Evolutionary conservation across 345 rosid genomes (phyloP).

Genomic region (Murraya koenigii): DNA sequence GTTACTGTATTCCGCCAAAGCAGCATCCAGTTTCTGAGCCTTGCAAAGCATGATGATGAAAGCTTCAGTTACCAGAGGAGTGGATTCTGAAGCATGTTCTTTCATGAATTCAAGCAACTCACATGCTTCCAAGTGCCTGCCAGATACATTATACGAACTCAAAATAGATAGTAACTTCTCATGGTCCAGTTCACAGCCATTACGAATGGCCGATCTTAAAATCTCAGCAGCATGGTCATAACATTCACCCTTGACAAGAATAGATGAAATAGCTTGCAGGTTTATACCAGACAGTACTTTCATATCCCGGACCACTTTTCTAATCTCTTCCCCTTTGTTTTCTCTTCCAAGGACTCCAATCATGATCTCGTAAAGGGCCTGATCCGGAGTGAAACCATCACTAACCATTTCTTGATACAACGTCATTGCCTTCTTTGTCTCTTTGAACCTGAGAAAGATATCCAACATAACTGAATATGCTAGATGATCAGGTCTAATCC

Average conservation of each 20-base stretch:
- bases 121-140: slow-evolving; percentile 69
- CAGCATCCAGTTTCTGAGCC: slow-evolving; percentile 57
- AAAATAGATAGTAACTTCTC: slow-evolving; percentile 63
- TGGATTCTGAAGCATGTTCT: slow-evolving; percentile 47
- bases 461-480: slow-evolving; percentile 92
- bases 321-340: slow-evolving; percentile 53
- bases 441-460: slow-evolving; percentile 62
- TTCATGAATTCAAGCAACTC: slow-evolving; percentile 75
- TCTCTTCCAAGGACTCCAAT: slow-evolving; percentile 49
- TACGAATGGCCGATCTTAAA: slow-evolving; percentile 56
- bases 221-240: slow-evolving; percentile 74
- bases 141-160: slow-evolving; percentile 74
- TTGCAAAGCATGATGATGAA: slow-evolving; percentile 71
- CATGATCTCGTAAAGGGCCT: slow-evolving; percentile 52
- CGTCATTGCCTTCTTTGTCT: slow-evolving; percentile 53
- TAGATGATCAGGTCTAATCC: slow-evolving; percentile 74
- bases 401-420: slow-evolving; percentile 67
- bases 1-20: slow-evolving; percentile 61
- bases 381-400: slow-evolving; percentile 58
- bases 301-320: slow-evolving; percentile 69
- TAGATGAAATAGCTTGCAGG: slow-evolving; percentile 55
- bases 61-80: slow-evolving; percentile 59
- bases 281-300: slow-evolving; percentile 59
- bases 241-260: slow-evolving; percentile 84
- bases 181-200: slow-evolving; percentile 51